Evolutionary conservation across 2,329 filamentous ascomycete genomes (phyloP), one percentile per base, ranked within the genome.

Genomic region (Gaeumannomyces tritici): DNA sequence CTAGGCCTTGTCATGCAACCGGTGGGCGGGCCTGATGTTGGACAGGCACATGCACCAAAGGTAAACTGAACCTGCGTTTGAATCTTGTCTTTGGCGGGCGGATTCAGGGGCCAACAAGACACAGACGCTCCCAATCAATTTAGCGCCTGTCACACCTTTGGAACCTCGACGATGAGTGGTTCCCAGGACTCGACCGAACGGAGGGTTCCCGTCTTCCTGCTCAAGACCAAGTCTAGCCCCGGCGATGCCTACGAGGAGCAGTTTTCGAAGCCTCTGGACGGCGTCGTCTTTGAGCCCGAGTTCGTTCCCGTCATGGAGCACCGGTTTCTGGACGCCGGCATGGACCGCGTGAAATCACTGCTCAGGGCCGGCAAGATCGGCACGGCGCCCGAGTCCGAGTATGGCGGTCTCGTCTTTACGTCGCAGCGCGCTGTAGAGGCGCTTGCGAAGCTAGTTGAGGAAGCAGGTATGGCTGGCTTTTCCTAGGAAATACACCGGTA

Each of bases 361-460:
- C 78, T 93, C 12, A 70, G 68, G 12, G 66, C 70, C 1, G 74
- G 71, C 28, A 66, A 69, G 21, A 80, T 87, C 64, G 75, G 76
- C 57, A 68, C 61, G 2, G 64, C 64, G n/a, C 55, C 69, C 0
- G 74, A 71, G 2, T 72, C 73, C 55, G 68, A 75, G 18, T 93
- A 90, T 69, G 89, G 89, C 6, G 90, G 89, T n/a, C 76, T 93
- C 63, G 87, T 95, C 60, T 93, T 95, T 70, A 95, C 90, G 1
- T 93, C 89, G 9, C 91, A 95, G 72, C 83, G 90, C 59, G 89
- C 91, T 1, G 90, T 95, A 2, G 91, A 95, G 71, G 89, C 88
- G 0, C 91, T 95, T 69, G 76, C 83, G 4, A 77, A 81, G 57
- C 75, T 91, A 11, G 80, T 91, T 0, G 75, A 84, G 35, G 77